These are phyloP conservation scores for Tylopilus sp. DNA, from an alignment of 768 basidiomycete genomes.

Conservation along the genomic window DNA sequence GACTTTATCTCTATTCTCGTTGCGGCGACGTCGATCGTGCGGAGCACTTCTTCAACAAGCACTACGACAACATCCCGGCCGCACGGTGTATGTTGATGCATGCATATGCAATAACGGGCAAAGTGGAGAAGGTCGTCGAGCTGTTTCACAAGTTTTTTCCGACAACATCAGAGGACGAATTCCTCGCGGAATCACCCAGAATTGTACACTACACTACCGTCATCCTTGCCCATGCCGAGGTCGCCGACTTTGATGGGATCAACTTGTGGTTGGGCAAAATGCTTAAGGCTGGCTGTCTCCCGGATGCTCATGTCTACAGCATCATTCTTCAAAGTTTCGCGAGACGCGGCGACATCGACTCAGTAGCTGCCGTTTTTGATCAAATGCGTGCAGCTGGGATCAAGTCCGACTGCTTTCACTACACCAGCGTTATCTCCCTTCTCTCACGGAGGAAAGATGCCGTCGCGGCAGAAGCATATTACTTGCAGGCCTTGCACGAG, in stretches of 20 bases:
- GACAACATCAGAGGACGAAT: conserved; percentile 22
- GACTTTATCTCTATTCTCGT: conserved; percentile 50
- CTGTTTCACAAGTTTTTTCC: conserved; percentile 60
- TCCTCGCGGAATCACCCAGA: conserved; percentile 36
- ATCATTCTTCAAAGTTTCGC: conserved; percentile 59
- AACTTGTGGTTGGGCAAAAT: conserved; percentile 54
- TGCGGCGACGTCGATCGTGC: conserved; percentile 47
- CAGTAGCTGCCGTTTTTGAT: conserved; percentile 47
- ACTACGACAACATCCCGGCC: conserved; percentile 26
- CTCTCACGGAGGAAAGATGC: conserved; percentile 62
- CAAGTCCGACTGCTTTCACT: conserved; percentile 48
- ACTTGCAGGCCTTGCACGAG: conserved; percentile 57
- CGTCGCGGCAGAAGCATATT: conserved; percentile 62
- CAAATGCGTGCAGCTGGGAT: conserved; percentile 58
- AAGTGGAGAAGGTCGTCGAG: conserved; percentile 37
- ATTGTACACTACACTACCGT: conserved; percentile 53
- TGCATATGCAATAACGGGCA: conserved; percentile 48
- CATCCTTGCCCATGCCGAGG: conserved; percentile 50
- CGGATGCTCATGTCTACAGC: conserved; percentile 56
- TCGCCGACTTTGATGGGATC: conserved; percentile 46
- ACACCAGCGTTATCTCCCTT: conserved; percentile 64
- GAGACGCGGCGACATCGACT: conserved; percentile 48
- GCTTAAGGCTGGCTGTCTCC: conserved; percentile 44
- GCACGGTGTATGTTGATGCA: conserved; percentile 51
- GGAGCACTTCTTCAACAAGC: conserved; percentile 39